phyloP scores from a whole-genome alignment of 1,284 basidiomycete species.

The Sanghuangporus weigelae region DNA sequence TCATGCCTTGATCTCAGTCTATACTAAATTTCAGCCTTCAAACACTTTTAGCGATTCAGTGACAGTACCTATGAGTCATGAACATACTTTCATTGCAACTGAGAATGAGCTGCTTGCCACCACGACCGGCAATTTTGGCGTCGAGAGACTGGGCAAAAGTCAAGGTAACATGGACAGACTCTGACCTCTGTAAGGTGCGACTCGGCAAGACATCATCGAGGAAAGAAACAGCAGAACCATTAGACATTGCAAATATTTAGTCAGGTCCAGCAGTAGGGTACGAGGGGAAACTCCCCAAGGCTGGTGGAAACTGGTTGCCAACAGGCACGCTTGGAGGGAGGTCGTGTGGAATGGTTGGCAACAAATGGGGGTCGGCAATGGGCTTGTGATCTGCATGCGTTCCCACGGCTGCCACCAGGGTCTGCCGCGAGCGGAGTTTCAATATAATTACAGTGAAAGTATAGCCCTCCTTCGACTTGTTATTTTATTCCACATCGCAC shows the following conservation, averaged over 20 bases:
- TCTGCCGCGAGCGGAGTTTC: neutral
- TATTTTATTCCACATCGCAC: neutral
- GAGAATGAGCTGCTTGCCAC: slow-evolving; percentile 73
- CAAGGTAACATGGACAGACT: slow-evolving; percentile 52
- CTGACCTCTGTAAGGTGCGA: too few species aligned
- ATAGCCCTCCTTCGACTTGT: neutral
- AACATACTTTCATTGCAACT: slow-evolving; percentile 86
- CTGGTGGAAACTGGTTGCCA: too few species aligned
- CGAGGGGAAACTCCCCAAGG: too few species aligned
- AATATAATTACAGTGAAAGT: neutral
- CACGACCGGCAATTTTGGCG: slow-evolving; percentile 82
- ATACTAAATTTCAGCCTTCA: neutral
- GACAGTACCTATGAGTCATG: slow-evolving; percentile 86
- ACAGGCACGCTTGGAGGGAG: too few species aligned
- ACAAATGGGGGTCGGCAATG: neutral
- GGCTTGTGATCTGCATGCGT: neutral
- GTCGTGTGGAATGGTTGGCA: too few species aligned
- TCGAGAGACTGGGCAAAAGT: slow-evolving; percentile 97
- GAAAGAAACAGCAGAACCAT: neutral
- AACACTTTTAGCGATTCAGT: neutral
- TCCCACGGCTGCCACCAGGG: neutral
- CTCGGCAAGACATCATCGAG: neutral
- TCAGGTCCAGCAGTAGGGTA: too few species aligned
- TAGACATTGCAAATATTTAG: neutral
- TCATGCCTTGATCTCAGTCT: slow-evolving; percentile 90